These are phyloP conservation scores for Moesziomyces parantarcticus DNA, from an alignment of 1,284 basidiomycete species.

Conservation along the genomic window DNA sequence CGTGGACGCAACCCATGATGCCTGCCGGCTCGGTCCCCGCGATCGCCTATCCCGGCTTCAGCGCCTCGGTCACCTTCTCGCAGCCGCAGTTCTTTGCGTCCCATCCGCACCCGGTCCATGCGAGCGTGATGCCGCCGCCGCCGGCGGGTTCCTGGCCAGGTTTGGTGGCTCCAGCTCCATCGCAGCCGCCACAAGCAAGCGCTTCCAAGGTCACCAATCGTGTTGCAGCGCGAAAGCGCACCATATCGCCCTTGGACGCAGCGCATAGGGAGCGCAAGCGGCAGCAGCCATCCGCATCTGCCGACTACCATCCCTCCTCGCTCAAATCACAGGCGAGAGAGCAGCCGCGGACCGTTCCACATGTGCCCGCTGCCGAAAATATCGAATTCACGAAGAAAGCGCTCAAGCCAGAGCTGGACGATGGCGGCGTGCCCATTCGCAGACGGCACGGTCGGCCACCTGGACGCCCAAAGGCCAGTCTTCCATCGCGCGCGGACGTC, in stretches of 20 bases:
- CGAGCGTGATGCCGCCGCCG: constrained; percentile 2
- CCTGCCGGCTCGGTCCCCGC: constrained; percentile 13
- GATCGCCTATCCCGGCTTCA: constrained; percentile 36
- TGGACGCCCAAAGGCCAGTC: no score
- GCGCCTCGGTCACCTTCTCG: constrained; percentile 34
- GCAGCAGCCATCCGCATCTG: no score
- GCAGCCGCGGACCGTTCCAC: neutral
- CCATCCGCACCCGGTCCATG: constrained; percentile 14
- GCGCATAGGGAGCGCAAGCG: no score
- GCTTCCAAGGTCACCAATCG: neutral
- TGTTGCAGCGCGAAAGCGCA: neutral
- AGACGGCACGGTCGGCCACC: constrained; percentile 17
- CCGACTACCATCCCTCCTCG: no score
- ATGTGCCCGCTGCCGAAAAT: no score
- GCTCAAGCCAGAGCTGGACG: constrained; percentile 6
- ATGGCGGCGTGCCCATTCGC: constrained; percentile 1
- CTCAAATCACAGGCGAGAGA: neutral
- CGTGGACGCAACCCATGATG: constrained; percentile 36
- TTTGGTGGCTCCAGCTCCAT: neutral
- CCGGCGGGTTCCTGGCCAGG: constrained; percentile 6
- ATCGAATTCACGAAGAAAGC: neutral
- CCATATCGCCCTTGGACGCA: no score
- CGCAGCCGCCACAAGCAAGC: neutral
- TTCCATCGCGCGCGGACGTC: no score
- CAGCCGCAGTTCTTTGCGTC: constrained; percentile 39